Evolutionary conservation across 129 eudicot genomes (phyloP).

Genomic region (Smallanthus sonchifolius): DNA sequence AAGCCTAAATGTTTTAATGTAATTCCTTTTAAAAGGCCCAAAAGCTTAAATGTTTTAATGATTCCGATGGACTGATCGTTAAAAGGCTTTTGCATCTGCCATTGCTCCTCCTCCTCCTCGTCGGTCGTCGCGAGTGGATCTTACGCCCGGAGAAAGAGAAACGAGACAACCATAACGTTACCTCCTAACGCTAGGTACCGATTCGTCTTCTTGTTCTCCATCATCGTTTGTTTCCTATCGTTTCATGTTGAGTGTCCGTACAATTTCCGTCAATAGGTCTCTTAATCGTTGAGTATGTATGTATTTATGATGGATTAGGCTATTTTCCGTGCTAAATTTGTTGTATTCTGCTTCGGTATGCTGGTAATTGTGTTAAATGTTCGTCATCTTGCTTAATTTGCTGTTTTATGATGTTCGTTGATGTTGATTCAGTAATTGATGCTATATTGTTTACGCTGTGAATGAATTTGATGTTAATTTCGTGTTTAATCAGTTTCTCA

Average conservation of each 20-base stretch:
- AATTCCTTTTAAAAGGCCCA: too few species aligned
- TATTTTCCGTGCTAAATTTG: neutral
- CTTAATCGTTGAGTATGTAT: neutral
- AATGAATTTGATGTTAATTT: constrained; percentile 7
- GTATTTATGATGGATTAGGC: neutral
- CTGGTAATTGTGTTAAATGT: too few species aligned
- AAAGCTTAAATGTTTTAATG: too few species aligned
- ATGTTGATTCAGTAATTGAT: neutral
- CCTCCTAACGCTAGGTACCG: constrained; percentile 4
- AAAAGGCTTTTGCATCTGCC: too few species aligned
- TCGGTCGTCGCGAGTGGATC: too few species aligned
- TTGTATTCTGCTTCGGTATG: too few species aligned
- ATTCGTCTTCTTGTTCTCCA: constrained; percentile 6
- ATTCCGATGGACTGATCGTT: too few species aligned
- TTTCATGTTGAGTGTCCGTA: neutral
- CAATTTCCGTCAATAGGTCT: neutral
- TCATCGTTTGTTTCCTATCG: neutral
- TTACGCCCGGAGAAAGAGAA: too few species aligned
- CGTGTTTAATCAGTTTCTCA: too few species aligned
- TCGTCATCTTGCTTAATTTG: too few species aligned
- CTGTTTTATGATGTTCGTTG: neutral
- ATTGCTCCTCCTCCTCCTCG: too few species aligned
- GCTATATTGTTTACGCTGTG: neutral
- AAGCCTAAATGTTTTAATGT: too few species aligned
- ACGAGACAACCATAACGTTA: constrained; percentile 9